A percentile compares a stretch with the other conserved stretches of the same genome.
These are phyloP conservation scores for Fusarium guadeloupense DNA, from an alignment of 2,329 filamentous ascomycete species.

Conservation along the genomic window DNA sequence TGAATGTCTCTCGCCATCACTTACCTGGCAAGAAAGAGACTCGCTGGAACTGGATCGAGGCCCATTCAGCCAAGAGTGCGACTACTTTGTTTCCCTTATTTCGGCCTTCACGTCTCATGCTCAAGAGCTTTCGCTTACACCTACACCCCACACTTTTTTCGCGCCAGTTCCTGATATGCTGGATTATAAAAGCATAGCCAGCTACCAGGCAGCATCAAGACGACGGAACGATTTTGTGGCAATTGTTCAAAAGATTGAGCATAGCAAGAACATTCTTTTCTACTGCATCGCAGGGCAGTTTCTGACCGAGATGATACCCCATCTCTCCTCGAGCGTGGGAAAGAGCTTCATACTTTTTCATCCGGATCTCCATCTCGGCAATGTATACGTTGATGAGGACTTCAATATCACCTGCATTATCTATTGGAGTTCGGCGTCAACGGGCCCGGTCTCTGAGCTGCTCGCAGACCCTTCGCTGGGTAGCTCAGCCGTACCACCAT, in stretches of 20 bases:
- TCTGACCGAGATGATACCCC: slow-evolving; percentile 39
- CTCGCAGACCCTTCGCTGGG: slow-evolving; percentile 11
- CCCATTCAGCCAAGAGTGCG: slow-evolving; percentile 5
- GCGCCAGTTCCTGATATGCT: slow-evolving; percentile 38
- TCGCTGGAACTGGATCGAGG: slow-evolving; percentile 36
- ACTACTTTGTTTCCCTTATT: background rate
- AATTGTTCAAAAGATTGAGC: slow-evolving; percentile 39
- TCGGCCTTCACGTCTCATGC: background rate
- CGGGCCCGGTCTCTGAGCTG: slow-evolving; percentile 26
- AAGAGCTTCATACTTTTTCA: slow-evolving; percentile 29
- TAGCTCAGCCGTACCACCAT: background rate
- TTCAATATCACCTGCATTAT: slow-evolving; percentile 39
- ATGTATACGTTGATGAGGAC: slow-evolving; percentile 38
- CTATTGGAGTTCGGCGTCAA: slow-evolving; percentile 34
- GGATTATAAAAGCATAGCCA: slow-evolving; percentile 29
- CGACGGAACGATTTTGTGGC: slow-evolving; percentile 29
- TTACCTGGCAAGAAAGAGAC: slow-evolving; percentile 37
- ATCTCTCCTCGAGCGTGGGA: background rate
- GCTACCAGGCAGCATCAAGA: slow-evolving; percentile 17
- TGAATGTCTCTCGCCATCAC: slow-evolving; percentile 35
- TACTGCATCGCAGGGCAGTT: slow-evolving; percentile 38
- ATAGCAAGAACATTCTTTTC: slow-evolving; percentile 37
- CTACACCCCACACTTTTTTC: slow-evolving; percentile 38
- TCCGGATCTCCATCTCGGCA: slow-evolving; percentile 38
- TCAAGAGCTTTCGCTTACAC: slow-evolving; percentile 38